phyloP scores from a whole-genome alignment of 768 basidiomycete species.

The Fistulinella prunicolor region DNA sequence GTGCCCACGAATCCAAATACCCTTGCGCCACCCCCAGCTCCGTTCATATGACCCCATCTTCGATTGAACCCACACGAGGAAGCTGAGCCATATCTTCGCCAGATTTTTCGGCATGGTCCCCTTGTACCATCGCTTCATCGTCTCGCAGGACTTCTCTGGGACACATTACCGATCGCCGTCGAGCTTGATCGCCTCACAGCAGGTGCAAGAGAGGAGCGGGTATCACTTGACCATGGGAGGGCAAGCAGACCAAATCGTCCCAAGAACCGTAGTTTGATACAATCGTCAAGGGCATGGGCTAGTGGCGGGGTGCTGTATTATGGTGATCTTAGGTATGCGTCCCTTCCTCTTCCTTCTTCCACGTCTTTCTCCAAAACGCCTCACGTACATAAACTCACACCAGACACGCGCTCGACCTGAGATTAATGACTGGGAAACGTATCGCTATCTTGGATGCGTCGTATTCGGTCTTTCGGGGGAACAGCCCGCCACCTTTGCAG shows the following conservation, averaged over 20 bases:
- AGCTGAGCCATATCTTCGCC: conserved; percentile 71
- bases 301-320: conserved; percentile 81
- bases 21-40: conserved; percentile 26
- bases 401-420: conserved; percentile 78
- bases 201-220: conserved; percentile 29
- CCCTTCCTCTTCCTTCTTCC: conserved; percentile 5
- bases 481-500: background rate
- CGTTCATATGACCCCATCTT: conserved; percentile 28
- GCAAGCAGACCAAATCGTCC: conserved; percentile 12
- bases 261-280: conserved; percentile 48
- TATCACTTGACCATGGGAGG: conserved; percentile 3
- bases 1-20: conserved; percentile 12
- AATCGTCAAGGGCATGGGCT: conserved; percentile 78
- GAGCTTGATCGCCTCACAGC: conserved; percentile 58
- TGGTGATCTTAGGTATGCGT: conserved; percentile 54
- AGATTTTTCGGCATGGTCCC: conserved; percentile 65
- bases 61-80: conserved; percentile 71
- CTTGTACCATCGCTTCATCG: conserved; percentile 63
- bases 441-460: conserved; percentile 76
- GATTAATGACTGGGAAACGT: conserved; percentile 63
- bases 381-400: background rate
- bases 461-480: conserved; percentile 46
- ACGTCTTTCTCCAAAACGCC: background rate
- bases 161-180: conserved; percentile 74
- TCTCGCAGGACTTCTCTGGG: conserved; percentile 65